Evolutionary conservation across 2,329 filamentous ascomycete genomes (phyloP).

Genomic region (Penicillium concentricum): DNA sequence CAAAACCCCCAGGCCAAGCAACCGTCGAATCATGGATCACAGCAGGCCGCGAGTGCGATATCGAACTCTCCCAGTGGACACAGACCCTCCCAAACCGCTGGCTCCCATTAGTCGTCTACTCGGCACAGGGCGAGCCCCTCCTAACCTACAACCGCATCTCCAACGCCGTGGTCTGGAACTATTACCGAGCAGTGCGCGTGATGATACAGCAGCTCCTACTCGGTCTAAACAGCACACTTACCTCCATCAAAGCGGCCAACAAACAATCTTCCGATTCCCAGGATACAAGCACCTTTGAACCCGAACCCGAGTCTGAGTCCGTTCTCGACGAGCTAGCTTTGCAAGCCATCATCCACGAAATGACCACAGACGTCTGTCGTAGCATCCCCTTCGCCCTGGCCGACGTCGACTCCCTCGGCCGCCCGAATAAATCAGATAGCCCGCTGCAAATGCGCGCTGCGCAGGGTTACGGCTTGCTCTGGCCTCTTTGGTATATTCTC

Average conservation of each 20-base stretch:
- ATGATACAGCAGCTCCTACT: conserved; percentile 33
- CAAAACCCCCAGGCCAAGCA: conserved; percentile 15
- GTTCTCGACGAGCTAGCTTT: conserved; percentile 13
- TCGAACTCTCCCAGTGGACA: conserved; percentile 33
- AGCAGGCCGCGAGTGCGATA: conserved; percentile 23
- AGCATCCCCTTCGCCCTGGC: conserved; percentile 36
- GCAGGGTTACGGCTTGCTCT: conserved; percentile 34
- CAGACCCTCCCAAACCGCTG: conserved; percentile 32
- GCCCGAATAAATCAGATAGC: conserved; percentile 16
- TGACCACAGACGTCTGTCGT: conserved; percentile 36
- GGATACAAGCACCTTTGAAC: neutral
- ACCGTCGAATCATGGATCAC: conserved; percentile 27
- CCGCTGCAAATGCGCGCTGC: conserved; percentile 29
- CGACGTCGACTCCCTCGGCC: conserved; percentile 34
- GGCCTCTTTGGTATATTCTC: conserved; percentile 40
- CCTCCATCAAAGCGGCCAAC: conserved; percentile 10
- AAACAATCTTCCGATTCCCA: conserved; percentile 2
- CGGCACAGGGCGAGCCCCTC: conserved; percentile 27
- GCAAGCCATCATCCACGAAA: conserved; percentile 28
- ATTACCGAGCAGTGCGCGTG: conserved; percentile 37
- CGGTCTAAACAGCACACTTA: conserved; percentile 23
- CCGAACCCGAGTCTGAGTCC: neutral
- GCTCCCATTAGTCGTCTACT: conserved; percentile 35
- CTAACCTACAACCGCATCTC: conserved; percentile 35
- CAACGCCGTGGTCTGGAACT: conserved; percentile 34